A percentile compares a stretch with the other conserved stretches of the same genome.
Conservation (phyloP, 495 filamentous ascomycete species). For the Penicillium desertorum region DNA sequence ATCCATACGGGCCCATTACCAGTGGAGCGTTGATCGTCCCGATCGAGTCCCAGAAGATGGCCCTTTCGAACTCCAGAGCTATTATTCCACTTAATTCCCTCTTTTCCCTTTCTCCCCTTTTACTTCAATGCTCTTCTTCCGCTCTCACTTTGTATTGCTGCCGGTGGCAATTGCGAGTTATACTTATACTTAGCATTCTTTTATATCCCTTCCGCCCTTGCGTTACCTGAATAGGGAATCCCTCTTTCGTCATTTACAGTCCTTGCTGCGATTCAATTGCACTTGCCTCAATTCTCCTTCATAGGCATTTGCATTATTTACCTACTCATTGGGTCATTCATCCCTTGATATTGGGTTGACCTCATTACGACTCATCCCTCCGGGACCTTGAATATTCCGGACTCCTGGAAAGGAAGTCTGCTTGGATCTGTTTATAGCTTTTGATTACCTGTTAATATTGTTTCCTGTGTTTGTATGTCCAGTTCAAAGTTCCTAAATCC, state of each 20-base stretch:
- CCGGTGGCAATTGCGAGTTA: conserved; percentile 33
- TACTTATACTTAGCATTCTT: conserved; percentile 24
- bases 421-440: conserved; percentile 32
- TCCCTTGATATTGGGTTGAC: conserved; percentile 11
- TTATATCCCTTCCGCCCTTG: conserved; percentile 34
- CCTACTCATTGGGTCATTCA: conserved; percentile 16
- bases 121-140: conserved; percentile 15
- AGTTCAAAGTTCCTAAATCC: conserved; percentile 10
- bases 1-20: conserved; percentile 16
- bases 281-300: conserved; percentile 18
- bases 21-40: conserved; percentile 34
- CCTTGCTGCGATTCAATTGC: conserved; percentile 37
- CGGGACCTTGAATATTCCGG: conserved; percentile 21
- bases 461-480: conserved; percentile 22
- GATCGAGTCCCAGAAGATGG: conserved; percentile 33
- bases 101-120: conserved; percentile 24
- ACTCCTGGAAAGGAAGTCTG: conserved; percentile 24
- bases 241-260: conserved; percentile 28
- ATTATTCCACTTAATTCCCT: conserved; percentile 23
- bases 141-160: conserved; percentile 26
- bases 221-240: conserved; percentile 23
- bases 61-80: conserved; percentile 19
- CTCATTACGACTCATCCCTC: conserved; percentile 24
- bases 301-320: conserved; percentile 9
- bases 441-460: conserved; percentile 15